These are phyloP conservation scores for Podaxis carcinomalis DNA, from an alignment of 768 basidiomycete genomes.

Conservation along the genomic window DNA sequence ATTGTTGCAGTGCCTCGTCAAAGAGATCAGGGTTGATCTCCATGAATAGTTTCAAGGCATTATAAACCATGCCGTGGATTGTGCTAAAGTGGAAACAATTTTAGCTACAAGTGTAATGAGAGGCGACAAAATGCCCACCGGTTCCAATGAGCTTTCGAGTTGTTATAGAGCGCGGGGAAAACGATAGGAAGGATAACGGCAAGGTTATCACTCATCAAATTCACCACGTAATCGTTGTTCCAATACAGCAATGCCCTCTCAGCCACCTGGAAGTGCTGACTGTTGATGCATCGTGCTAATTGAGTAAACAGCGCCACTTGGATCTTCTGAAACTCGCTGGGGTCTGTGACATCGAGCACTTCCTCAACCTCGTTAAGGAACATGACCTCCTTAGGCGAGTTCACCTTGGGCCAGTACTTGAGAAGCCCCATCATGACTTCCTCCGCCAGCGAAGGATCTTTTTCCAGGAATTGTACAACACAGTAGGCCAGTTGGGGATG, in stretches of 20 bases:
- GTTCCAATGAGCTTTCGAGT: conserved; percentile 98
- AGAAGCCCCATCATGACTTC: conserved; percentile 96
- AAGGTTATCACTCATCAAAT: conserved; percentile 97
- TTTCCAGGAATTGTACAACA: conserved; percentile 97
- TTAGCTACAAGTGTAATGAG: conserved; percentile 7
- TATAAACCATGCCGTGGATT: conserved; percentile 99
- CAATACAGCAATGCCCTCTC: conserved; percentile 96
- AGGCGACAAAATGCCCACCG: conserved; percentile 52
- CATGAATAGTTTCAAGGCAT: conserved; percentile 97
- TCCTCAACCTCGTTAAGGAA: conserved; percentile 99
- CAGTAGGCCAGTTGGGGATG: conserved; percentile 99
- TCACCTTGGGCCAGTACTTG: conserved; percentile 98
- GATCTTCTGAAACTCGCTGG: conserved; percentile 93
- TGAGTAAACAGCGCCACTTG: conserved; percentile 91
- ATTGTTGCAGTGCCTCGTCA: conserved; percentile 89
- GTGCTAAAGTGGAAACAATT: conserved; percentile 53
- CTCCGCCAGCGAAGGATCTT: conserved; percentile 87
- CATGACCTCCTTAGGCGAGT: conserved; percentile 99
- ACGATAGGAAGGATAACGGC: conserved; percentile 88
- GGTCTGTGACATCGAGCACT: conserved; percentile 96
- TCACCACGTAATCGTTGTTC: conserved; percentile 99
- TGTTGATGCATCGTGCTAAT: conserved; percentile 94
- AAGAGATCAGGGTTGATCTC: conserved; percentile 97
- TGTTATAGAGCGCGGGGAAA: conserved; percentile 92
- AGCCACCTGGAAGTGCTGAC: conserved; percentile 99